These are phyloP conservation scores for Marasmius sp. DNA, from an alignment of 1,284 basidiomycete genomes.

Conservation along the genomic window DNA sequence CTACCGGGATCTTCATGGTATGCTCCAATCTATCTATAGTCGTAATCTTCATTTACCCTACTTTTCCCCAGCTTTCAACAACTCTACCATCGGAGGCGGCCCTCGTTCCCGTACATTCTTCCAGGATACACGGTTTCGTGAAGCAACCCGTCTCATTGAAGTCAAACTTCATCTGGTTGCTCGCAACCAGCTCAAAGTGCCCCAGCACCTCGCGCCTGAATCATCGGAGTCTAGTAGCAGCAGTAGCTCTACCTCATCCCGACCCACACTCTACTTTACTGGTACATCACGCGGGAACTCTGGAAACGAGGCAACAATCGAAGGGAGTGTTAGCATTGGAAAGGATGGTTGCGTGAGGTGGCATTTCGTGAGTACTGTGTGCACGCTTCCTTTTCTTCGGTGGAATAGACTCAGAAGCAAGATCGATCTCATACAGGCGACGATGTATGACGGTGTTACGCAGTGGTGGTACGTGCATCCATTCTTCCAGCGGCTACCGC, in stretches of 20 bases:
- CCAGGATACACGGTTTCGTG: conserved; percentile 53
- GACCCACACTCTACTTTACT: conserved; percentile 53
- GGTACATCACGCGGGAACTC: conserved; percentile 47
- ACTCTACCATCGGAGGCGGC: conserved; percentile 6
- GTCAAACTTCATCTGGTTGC: conserved; percentile 45
- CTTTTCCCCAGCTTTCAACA: conserved; percentile 1
- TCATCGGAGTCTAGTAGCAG: no score
- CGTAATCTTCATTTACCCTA: no score
- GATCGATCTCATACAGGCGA: conserved; percentile 37
- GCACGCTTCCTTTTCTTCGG: conserved; percentile 4
- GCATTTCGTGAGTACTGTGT: conserved; percentile 65
- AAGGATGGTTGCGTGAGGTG: conserved; percentile 55
- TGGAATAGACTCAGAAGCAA: conserved; percentile 1
- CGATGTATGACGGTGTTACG: conserved; percentile 44
- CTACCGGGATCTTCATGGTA: conserved; percentile 56
- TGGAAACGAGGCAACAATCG: conserved; percentile 45
- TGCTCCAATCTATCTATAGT: no score
- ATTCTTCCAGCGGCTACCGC: background rate
- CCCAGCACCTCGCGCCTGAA: background rate
- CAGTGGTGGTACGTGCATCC: conserved; percentile 52
- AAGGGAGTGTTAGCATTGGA: conserved; percentile 58
- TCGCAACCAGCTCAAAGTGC: background rate
- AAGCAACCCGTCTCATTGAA: conserved; percentile 63
- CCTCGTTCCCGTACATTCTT: conserved; percentile 57
- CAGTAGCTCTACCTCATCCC: conserved; percentile 18